Percentiles rank a stretch among this genome's conserved stretches.
phyloP scores from a whole-genome alignment of 176 grass and related monocot genomes.

The Aegilops speltoides region DNA sequence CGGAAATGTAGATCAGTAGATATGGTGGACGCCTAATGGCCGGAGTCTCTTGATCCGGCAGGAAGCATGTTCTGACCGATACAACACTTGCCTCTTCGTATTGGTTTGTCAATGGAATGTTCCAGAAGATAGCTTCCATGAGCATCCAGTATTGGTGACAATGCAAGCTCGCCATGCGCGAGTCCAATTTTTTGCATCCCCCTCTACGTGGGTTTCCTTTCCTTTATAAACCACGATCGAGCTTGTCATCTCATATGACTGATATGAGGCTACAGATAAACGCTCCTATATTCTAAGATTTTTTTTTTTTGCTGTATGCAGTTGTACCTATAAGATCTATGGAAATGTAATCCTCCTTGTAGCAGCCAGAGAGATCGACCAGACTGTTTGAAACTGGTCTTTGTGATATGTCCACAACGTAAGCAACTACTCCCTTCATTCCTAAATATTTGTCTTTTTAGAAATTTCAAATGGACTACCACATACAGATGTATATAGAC shows the following conservation, averaged over 20 bases:
- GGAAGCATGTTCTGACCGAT: too few relatives aligned
- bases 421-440: too few relatives aligned
- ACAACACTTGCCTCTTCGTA: too few relatives aligned
- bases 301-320: background rate
- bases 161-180: background rate
- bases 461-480: too few relatives aligned
- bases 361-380: background rate
- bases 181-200: background rate
- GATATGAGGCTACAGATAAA: background rate
- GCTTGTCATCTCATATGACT: background rate
- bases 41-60: too few relatives aligned
- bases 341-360: background rate
- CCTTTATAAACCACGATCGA: background rate
- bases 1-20: background rate
- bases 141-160: too few relatives aligned
- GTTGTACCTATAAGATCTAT: background rate
- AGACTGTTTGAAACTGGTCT: background rate
- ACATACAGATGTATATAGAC: too few relatives aligned
- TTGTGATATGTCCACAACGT: background rate
- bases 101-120: background rate
- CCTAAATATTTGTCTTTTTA: too few relatives aligned
- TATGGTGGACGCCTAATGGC: background rate
- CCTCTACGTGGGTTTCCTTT: background rate
- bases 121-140: constrained; percentile 1
- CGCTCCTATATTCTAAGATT: too few relatives aligned